Evolutionary conservation across 2,329 filamentous ascomycete genomes (phyloP), one percentile per base, ranked within the genome.

Genomic region (Lachnellula occidentalis): DNA sequence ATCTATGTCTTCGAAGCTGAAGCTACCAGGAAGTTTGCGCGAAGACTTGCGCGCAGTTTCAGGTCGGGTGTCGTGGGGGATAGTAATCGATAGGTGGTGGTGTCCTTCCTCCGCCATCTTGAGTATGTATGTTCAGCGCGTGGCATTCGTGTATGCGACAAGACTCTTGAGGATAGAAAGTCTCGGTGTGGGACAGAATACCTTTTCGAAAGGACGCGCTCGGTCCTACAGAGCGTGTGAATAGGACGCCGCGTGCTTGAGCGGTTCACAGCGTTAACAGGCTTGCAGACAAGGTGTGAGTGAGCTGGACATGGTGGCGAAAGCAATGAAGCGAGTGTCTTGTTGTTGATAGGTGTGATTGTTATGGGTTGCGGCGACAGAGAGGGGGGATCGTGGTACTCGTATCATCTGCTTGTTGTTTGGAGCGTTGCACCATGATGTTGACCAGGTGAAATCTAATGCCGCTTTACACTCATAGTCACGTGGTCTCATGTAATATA

Each of bases 41-140:
- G 61, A 60, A 48, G 62, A 61, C 55, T 60, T 62, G 37, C 58
- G 61, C 21, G 64, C 61, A 5, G 63, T 67, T 55, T 60, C 61
- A 17, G 66, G 66, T 24, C 64, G 62, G 34, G 60, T 58, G 21
- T 58, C 50, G 34, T 55, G 34, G 19, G 50, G 34, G 21, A 56
- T 48, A 7, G 58, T 45, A 47, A 60, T 55, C 12, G 50, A 48
- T 46, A 55, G 55, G 51, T 61, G 57, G 27, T 19, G 39, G 50
- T 58, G 58, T 51, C 62, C 62, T 57, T 62, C 64, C 59, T 66
- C 65, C 60, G 59, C 64, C 66, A 68, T 68, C n/a, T 50, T 63
- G 27, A 31, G 27, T 31, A 51, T 53, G 5, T 47, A 34, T 54
- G 27, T 54, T 55, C 58, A 52, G 56, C 60, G 57, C 59, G 60